Base-by-base conservation (phyloP, 2,329 filamentous ascomycete species). In the Trichoderma endophyticum region DNA sequence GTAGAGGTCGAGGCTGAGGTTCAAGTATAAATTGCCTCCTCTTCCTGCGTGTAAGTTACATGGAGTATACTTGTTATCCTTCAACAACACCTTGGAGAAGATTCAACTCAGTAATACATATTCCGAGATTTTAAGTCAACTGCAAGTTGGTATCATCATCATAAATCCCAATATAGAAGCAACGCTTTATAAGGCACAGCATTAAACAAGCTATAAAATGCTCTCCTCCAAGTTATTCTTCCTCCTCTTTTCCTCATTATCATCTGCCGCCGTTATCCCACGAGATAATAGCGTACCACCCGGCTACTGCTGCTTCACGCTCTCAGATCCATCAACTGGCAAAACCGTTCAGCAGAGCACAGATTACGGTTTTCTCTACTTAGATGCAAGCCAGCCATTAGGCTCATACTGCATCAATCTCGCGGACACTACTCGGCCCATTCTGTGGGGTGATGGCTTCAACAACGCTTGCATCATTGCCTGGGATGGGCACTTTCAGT, bases 391-490 rank as follows among this genome's bases (percentile, higher is more conserved):
- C 59, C 71, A 76, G 6, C 72, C 76, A 1, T 67, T 75, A 0
- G 79, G 79, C 26, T 79, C 78, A 76, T 81, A 79, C 72, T 81
- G 80, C 72, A 76, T 81, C 26, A 66, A 81, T 32, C 71, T 78
- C 14, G 71, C 76, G 26, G 68, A 77, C 54, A 24, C 9, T 51
- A 21, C 73, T 0, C 75, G 75, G n/a, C 74, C 77, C 2, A 68
- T 79, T 4, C 76, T 81, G 11, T 75, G 43, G 43, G 43, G 73
- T 18, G 79, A 81, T 48, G 71, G 70, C 39, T 72, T 71, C 71
- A 75, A 77, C 73, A 80, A 79, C 66, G 78, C 80, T n/a, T 82
- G 80, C 73, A 80, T 80, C 71, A 72, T 81, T 71, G 70, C 73
- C 56, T 74, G 75, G 18, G 71, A 75, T 26, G 73, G 75, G 21